These are phyloP conservation scores for Ilyonectria sp. DNA, from an alignment of 2,329 filamentous ascomycete genomes.

Conservation along the genomic window DNA sequence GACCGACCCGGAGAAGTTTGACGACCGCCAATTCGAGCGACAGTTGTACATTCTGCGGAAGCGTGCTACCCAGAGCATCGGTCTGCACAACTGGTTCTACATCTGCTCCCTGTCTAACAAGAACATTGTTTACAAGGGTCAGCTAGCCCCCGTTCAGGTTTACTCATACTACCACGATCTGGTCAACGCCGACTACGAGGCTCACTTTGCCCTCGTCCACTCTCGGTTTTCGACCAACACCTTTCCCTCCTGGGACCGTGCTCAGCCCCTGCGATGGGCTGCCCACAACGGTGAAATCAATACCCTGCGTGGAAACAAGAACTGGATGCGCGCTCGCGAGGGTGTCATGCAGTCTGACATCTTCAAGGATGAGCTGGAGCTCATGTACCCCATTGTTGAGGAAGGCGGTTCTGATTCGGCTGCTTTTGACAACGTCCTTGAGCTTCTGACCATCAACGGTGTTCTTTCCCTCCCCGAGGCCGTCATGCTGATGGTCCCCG, in stretches of 20 bases:
- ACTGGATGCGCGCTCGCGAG: constrained; percentile 98
- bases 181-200: constrained; percentile 97
- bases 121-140: constrained; percentile 99
- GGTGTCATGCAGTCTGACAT: constrained; percentile 94
- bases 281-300: constrained; percentile 99
- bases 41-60: constrained; percentile 96
- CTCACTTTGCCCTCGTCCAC: constrained; percentile 96
- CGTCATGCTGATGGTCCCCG: constrained; percentile 98
- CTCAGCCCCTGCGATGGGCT: constrained; percentile 95
- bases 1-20: constrained; percentile 85
- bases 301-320: constrained; percentile 97
- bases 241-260: constrained; percentile 98
- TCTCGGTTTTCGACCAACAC: constrained; percentile 99
- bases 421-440: constrained; percentile 96
- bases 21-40: constrained; percentile 89
- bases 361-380: constrained; percentile 92
- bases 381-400: constrained; percentile 94
- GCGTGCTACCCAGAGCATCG: constrained; percentile 93
- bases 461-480: constrained; percentile 95
- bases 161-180: constrained; percentile 99
- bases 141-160: constrained; percentile 93
- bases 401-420: constrained; percentile 97
- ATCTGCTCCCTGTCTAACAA: constrained; percentile 96
- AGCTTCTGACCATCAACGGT: constrained; percentile 94
- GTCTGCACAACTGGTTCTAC: constrained; percentile 99